Evolutionary conservation across 495 filamentous ascomycete genomes (phyloP), one percentile per base, ranked within the genome.

Genomic region (Cairneyella variabilis): DNA sequence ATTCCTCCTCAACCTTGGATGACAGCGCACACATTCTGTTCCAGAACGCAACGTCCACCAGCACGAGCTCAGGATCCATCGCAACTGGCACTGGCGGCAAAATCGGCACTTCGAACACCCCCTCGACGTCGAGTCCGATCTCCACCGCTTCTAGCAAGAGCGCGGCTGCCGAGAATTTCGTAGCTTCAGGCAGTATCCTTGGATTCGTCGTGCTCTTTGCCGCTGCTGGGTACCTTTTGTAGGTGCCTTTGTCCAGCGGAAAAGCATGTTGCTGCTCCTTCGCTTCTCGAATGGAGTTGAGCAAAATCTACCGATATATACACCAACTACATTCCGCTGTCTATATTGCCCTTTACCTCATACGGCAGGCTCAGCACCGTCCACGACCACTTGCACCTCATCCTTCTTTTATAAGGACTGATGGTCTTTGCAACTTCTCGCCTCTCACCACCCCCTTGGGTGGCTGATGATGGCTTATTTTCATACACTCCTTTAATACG

Each of bases 401-500:
- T n/a, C n/a, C n/a, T n/a, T n/a, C n/a, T n/a, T n/a, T n/a, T n/a
- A n/a, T n/a, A n/a, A n/a, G n/a, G n/a, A n/a, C n/a, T n/a, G n/a
- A n/a, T n/a, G n/a, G n/a, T n/a, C n/a, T n/a, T n/a, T n/a, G n/a
- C n/a, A n/a, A n/a, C n/a, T n/a, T n/a, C 28, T 32, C 14, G 14
- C 28, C 28, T 32, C 28, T 32, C 28, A 32, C 14, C 28, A 6
- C 28, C 28, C 28, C 6, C 28, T 32, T 32, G 37, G 37, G 16
- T 6, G 16, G 17, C 17, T 7, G 11, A 8, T 40, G 7, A 20
- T 12, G 40, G 22, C 39, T 44, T 54, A 56, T 51, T 40, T 32
- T 32, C 9, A 17, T 47, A 54, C 37, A 44, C 23, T 26, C 9
- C 57, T 63, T 50, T 63, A 59, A 60, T 60, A 55, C 60, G 60